Evolutionary conservation across 2,329 filamentous ascomycete species (phyloP), one percentile per base, ranked within the genome.

Genomic region (Diaporthe ilicicola): DNA sequence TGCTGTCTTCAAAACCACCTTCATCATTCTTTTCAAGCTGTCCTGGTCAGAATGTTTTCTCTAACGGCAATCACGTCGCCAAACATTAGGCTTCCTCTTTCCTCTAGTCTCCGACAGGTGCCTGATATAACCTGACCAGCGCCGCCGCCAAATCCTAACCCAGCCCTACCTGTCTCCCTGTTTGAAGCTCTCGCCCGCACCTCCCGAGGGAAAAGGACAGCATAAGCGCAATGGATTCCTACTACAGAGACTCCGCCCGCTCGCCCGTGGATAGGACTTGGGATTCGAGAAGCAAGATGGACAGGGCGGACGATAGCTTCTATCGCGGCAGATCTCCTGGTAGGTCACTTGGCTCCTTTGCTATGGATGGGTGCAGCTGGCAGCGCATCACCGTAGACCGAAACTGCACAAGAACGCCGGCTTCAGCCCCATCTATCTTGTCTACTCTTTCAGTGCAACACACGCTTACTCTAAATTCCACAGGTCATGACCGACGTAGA

Each of bases 251-350:
- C 67, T 77, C 84, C 29, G 85, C 80, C 42, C 86, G 88, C 48
- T 90, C 88, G 34, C 87, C 88, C 2, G 80, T 78, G 56, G 86
- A 89, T 67, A 86, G 88, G 70, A 82, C 79, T 51, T 89, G 87
- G 86, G 88, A 90, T 24, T 80, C 80, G 29, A 82, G 87, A 74
- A 77, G 74, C 42, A 86, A 87, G 75, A 85, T 88, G 8, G 87
- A 89, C 37, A 83, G 87, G 72, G n/a, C 29, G 13, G 83, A 84
- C 61, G 90, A 92, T 76, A 86, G 83, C 51, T 91, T 90, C 74
- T 91, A 92, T 75, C 87, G 91, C 71, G 88, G 87, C 72, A 88
- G 92, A 79, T 93, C 92, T 76, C 91, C 92, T 80, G 91, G 92
- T 93, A 86, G 79, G 90, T 87, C 74, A 42, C 22, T 29, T 46